These are phyloP conservation scores for Phytomonas sp. DNA, from an alignment of 208 protist genomes.

Conservation along the genomic window DNA sequence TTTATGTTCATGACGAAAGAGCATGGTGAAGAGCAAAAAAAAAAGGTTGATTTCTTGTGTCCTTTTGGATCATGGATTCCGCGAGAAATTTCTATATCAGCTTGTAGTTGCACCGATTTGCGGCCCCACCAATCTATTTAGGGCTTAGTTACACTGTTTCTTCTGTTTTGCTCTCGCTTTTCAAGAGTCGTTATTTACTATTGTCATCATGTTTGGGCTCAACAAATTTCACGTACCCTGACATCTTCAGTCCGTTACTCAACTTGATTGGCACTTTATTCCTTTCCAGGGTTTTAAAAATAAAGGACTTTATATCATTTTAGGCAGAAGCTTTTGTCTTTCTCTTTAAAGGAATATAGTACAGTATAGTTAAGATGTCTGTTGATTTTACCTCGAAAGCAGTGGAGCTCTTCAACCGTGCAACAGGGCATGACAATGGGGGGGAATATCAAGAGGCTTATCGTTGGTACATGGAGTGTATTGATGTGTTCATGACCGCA, in stretches of 20 bases:
- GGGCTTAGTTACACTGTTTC: not conserved
- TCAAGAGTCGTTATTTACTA: not conserved
- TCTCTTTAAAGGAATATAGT: conserved; percentile 8
- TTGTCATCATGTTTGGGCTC: conserved; percentile 1
- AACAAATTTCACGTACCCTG: not conserved
- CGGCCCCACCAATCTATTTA: not conserved
- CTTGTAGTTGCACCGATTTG: not conserved
- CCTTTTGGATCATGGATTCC: not conserved
- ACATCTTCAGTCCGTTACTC: not conserved
- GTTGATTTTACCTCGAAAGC: conserved; percentile 92
- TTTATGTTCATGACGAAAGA: not conserved
- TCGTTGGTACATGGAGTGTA: conserved; percentile 88
- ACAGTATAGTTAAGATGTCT: conserved; percentile 34
- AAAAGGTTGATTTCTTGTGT: not conserved
- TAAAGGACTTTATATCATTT: not conserved
- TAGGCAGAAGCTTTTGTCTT: not conserved
- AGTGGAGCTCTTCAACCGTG: conserved; percentile 91
- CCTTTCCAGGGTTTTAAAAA: conserved; percentile 9
- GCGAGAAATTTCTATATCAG: not conserved
- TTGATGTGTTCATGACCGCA: conserved; percentile 93
- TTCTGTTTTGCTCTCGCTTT: conserved; percentile 9
- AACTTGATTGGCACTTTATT: not conserved
- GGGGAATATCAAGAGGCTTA: conserved; percentile 93
- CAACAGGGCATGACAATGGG: conserved; percentile 76
- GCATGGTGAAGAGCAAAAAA: not conserved